These are phyloP conservation scores for Saccharomycopsis sp. DNA, from an alignment of 805 yeast species.

Conservation along the genomic window DNA sequence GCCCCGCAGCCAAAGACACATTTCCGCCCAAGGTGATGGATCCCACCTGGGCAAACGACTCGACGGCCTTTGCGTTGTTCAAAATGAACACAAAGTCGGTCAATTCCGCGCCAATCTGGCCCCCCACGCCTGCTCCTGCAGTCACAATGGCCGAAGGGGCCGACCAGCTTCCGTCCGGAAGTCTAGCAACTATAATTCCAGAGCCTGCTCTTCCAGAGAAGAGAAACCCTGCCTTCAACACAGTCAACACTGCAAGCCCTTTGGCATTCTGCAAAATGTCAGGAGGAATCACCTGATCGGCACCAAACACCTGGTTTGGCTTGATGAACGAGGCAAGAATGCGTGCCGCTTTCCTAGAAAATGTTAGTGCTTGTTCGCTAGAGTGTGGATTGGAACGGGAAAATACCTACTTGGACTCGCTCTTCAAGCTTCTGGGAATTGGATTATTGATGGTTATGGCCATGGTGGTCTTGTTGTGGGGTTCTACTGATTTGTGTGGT, in stretches of 20 bases:
- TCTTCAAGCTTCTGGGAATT: constrained; percentile 79
- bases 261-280: constrained; percentile 80
- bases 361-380: neutral
- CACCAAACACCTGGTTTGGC: constrained; percentile 90
- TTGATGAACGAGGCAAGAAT: constrained; percentile 83
- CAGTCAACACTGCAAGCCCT: constrained; percentile 88
- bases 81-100: constrained; percentile 94
- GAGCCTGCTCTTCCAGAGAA: constrained; percentile 98
- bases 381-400: neutral
- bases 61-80: constrained; percentile 82
- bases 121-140: constrained; percentile 99
- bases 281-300: constrained; percentile 86
- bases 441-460: constrained; percentile 77
- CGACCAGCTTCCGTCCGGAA: constrained; percentile 95
- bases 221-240: constrained; percentile 92
- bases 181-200: constrained; percentile 87
- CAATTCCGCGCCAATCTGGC: constrained; percentile 92
- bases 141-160: constrained; percentile 94
- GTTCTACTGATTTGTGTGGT: neutral
- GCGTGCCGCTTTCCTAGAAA: constrained; percentile 79
- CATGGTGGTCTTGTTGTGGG: constrained; percentile 35
- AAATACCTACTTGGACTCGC: constrained; percentile 71
- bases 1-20: constrained; percentile 94
- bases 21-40: constrained; percentile 94
- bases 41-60: constrained; percentile 89